Conservation (phyloP, 306 rosid species). For the Acacia melanoxylon region DNA sequence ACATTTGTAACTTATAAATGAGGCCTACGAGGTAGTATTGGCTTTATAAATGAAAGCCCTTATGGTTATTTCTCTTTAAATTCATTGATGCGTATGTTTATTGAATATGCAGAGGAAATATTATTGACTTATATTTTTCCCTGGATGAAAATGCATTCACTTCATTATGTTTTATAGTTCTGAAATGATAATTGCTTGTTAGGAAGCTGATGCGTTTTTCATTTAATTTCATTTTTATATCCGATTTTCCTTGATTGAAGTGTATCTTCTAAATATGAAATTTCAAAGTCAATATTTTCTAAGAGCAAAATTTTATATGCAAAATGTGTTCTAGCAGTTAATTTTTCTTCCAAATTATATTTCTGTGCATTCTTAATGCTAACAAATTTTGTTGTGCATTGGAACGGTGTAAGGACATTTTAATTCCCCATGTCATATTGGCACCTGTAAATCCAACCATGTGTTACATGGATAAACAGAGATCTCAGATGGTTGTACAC, state of each 20-base stretch:
- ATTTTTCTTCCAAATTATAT: conserved; percentile 17
- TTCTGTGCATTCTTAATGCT: background rate
- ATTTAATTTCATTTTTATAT: background rate
- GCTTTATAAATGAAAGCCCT: background rate
- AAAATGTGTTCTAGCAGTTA: background rate
- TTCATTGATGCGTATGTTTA: background rate
- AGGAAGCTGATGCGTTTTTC: background rate
- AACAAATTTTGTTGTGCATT: background rate
- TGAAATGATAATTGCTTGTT: background rate
- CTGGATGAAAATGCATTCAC: background rate
- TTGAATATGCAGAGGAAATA: background rate
- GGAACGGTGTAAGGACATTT: background rate
- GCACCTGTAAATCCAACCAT: background rate
- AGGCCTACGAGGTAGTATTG: conserved; percentile 6
- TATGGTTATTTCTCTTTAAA: background rate
- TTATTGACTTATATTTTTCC: background rate
- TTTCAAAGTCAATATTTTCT: background rate
- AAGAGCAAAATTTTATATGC: background rate
- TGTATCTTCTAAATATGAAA: background rate
- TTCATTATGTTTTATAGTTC: conserved; percentile 10
- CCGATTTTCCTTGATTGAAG: background rate
- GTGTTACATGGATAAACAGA: background rate
- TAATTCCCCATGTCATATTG: background rate
- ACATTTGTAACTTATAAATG: background rate
- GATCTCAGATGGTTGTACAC: background rate